A percentile compares a stretch with the other conserved stretches of the same genome.
phyloP scores from a whole-genome alignment of 1,139 yeast genomes.

The Geotrichum klebahnii region DNA sequence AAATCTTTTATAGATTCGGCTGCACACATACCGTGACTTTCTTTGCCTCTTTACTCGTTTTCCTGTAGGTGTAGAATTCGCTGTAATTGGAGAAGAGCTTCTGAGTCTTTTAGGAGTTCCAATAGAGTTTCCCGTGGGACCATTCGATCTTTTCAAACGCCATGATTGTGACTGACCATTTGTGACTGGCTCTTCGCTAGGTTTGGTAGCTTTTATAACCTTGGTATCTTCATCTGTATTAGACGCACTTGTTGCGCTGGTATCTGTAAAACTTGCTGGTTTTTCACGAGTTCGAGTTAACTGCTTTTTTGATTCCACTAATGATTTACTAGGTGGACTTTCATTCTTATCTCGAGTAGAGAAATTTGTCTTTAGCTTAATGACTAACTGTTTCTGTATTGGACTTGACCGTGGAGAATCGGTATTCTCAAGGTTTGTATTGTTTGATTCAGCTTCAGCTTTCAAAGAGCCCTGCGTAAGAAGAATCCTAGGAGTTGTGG shows the following conservation, averaged over 20 bases:
- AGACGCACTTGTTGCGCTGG: background rate
- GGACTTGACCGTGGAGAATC: background rate
- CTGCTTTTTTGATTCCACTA: too few species aligned
- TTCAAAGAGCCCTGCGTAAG: background rate
- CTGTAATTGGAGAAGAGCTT: background rate
- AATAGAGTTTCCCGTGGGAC: background rate
- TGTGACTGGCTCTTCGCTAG: background rate
- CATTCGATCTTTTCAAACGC: background rate
- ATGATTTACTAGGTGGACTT: background rate
- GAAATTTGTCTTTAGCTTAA: background rate
- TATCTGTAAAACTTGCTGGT: too few species aligned
- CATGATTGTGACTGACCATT: background rate
- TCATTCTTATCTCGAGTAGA: background rate
- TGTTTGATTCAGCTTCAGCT: background rate
- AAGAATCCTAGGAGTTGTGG: background rate
- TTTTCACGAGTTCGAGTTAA: too few species aligned
- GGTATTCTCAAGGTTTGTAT: background rate
- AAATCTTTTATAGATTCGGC: too few species aligned
- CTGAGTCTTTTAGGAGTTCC: background rate
- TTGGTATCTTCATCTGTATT: background rate
- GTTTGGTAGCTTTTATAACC: background rate
- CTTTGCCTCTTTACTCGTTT: slow-evolving; percentile 3
- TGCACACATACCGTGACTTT: background rate
- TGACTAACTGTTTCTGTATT: slow-evolving; percentile 2
- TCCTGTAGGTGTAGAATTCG: background rate